Evolutionary conservation across 2,329 filamentous ascomycete species (phyloP), one percentile per base, ranked within the genome.

Genomic region (Fusarium fujikuroi): DNA sequence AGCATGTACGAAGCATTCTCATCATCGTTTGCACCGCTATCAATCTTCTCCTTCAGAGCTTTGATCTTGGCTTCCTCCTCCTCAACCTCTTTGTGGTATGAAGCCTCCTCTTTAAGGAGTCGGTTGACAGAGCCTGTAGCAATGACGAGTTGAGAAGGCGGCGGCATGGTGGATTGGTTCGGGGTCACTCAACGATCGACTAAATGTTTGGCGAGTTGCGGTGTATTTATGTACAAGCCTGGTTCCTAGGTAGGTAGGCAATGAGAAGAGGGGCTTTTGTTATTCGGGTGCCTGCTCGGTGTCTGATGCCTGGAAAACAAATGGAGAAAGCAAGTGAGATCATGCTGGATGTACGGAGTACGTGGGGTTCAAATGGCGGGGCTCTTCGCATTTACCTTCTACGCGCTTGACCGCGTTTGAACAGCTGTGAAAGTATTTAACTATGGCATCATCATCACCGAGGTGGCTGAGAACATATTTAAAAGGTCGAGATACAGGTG

Each of bases 81-180:
- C 72, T 88, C 85, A 25, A 95, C 88, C 82, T 99, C 96, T 80
- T 92, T 92, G 86, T 95, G 92, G 85, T 99, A 98, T 77, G 92
- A 95, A 43, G 89, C 86, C 82, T 98, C 94, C 83, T 99, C 96
- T 83, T 97, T 98, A 75, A 97, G 90, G 53, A 98, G 89, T 66
- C 96, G 94, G 77, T 89, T 87, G 75, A 98, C 90, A 25, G 94
- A 91, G 70, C 92, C 90, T 30, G 93, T 96, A 49, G 92, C 91
- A 80, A 98, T 96, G 77, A 90, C 83, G 81, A 98, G 90, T 76
- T 91, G 88, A 2, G 92, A 91, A 49, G 93, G 93, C 37, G 94
- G 88, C 7, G 93, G 88, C 95, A 97, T 97, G 56, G 57, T 83
- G 75, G 43, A 59, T 46, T 28, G 32, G 40, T 42, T 53, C 30